Percentiles rank a stretch among this genome's conserved stretches.
These are phyloP conservation scores for Polyrhizophydium stewartii DNA, from an alignment of 371 early-diverging fungal species.

Conservation along the genomic window DNA sequence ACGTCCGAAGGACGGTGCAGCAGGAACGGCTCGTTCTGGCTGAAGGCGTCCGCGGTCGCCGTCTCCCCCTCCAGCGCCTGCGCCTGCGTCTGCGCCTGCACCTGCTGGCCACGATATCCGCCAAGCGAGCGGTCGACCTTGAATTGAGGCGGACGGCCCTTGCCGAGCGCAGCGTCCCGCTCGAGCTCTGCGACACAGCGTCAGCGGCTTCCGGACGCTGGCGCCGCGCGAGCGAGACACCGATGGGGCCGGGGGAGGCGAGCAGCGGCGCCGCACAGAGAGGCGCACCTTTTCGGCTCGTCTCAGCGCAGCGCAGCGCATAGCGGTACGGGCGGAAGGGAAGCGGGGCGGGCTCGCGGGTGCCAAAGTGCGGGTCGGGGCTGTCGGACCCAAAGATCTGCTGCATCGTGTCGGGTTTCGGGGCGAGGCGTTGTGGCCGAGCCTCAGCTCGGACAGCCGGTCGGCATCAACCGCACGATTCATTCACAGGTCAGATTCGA, in stretches of 20 bases:
- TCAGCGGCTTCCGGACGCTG: too few relatives aligned
- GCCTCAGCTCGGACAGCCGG: too few relatives aligned
- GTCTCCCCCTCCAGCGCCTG: neutral
- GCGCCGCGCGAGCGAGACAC: too few relatives aligned
- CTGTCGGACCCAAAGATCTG: too few relatives aligned
- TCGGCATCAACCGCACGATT: too few relatives aligned
- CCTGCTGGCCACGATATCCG: neutral
- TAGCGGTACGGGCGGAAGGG: neutral
- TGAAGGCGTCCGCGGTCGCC: neutral
- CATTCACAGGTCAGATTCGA: too few relatives aligned
- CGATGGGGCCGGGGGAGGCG: too few relatives aligned
- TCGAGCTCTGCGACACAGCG: neutral
- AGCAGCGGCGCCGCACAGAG: too few relatives aligned
- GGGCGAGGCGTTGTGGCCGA: neutral
- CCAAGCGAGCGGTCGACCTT: neutral
- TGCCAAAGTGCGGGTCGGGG: neutral
- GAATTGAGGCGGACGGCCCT: neutral
- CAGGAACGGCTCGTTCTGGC: neutral
- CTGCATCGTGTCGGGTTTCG: neutral
- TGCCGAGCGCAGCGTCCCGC: neutral
- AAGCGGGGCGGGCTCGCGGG: neutral
- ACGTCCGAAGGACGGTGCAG: neutral
- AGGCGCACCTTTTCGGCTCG: too few relatives aligned
- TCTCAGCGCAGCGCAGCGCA: neutral
- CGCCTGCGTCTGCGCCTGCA: neutral